Evolutionary conservation across 176 grass and related monocot species (phyloP).

Genomic region (Cenchrus fungigraminus): DNA sequence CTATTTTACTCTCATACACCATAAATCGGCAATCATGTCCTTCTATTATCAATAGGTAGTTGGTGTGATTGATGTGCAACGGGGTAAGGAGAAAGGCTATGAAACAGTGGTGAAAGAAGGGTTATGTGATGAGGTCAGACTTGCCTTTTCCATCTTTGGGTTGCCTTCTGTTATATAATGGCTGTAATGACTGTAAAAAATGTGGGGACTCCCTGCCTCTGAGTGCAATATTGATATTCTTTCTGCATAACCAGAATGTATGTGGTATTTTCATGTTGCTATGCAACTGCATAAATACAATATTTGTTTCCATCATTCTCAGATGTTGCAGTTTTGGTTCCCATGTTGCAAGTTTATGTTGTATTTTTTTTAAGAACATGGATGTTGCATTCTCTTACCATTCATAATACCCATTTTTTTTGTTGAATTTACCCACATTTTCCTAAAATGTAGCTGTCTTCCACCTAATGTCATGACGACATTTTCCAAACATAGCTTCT

Average conservation of each 20-base stretch:
- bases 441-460: constrained; percentile 3
- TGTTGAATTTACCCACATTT: not conserved
- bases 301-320: not conserved
- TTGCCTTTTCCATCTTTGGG: constrained; percentile 38
- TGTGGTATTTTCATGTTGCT: constrained; percentile 16
- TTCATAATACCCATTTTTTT: not conserved
- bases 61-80: constrained; percentile 90
- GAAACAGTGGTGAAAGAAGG: constrained; percentile 96
- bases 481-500: not conserved
- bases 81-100: constrained; percentile 87
- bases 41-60: constrained; percentile 62
- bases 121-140: constrained; percentile 87
- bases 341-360: not conserved
- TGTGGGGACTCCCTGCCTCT: not conserved
- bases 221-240: not conserved
- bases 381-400: not conserved
- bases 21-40: constrained; percentile 3
- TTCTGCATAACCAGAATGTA: constrained; percentile 17
- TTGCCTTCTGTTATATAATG: constrained; percentile 29
- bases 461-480: not conserved
- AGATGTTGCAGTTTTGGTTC: constrained; percentile 25
- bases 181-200: not conserved
- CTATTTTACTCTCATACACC: constrained; percentile 27
- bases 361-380: not conserved
- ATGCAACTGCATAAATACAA: not conserved